Percentiles rank a stretch among this genome's conserved stretches.
Conservation (phyloP, 2,329 filamentous ascomycete species). For the Sordariomycetes sp. region DNA sequence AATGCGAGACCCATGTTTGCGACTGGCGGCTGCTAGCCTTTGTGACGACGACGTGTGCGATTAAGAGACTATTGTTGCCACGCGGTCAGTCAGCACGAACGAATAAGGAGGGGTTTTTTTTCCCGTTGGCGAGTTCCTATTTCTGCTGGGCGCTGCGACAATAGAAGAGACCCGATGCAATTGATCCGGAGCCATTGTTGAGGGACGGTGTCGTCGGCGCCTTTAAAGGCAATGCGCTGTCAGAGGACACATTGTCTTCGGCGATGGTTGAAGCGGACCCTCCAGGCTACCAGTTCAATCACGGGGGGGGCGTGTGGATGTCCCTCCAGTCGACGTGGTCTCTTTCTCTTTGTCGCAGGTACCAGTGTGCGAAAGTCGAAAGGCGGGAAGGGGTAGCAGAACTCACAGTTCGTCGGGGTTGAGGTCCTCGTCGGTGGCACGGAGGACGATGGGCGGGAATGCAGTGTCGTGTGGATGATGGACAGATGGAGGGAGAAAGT, state of each 20-base stretch:
- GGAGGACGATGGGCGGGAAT: conserved; percentile 15
- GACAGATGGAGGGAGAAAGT: conserved; percentile 4
- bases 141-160: not conserved
- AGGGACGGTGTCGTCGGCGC: not conserved
- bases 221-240: conserved; percentile 2
- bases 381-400: not conserved
- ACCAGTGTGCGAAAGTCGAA: not conserved
- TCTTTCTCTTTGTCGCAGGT: not conserved
- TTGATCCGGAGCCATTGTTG: conserved; percentile 1
- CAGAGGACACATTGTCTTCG: conserved; percentile 5
- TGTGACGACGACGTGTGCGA: conserved; percentile 5
- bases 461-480: conserved; percentile 11
- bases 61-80: conserved; percentile 14
- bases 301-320: conserved; percentile 3
- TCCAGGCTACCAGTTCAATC: conserved; percentile 5
- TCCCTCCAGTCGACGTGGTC: conserved; percentile 1
- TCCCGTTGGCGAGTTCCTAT: conserved; percentile 1
- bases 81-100: conserved; percentile 15
- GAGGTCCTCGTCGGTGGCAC: conserved; percentile 17
- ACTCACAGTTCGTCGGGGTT: conserved; percentile 10
- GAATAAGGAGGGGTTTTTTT: conserved; percentile 11
- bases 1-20: conserved; percentile 95
- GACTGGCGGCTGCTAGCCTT: conserved; percentile 8
- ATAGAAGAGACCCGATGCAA: conserved; percentile 1
- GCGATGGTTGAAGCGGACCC: not conserved